These are phyloP conservation scores for Boletus pseudo-olivaceus DNA, from an alignment of 768 basidiomycete species.

Conservation along the genomic window DNA sequence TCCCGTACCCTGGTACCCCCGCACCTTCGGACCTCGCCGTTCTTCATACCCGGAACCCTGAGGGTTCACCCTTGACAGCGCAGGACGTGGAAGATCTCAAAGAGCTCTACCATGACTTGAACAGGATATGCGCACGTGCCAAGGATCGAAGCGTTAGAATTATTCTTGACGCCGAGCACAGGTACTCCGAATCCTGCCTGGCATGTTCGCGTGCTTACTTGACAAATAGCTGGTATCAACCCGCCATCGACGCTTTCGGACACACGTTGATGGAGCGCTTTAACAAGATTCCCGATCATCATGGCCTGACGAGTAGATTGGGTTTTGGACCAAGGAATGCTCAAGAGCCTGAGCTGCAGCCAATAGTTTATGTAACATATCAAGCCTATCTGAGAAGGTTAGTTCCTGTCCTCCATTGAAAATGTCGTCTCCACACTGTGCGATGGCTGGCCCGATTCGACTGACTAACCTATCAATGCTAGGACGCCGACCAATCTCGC, in stretches of 20 bases:
- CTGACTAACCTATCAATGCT: background rate
- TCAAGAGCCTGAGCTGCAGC: constrained; percentile 41
- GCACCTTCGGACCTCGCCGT: constrained; percentile 55
- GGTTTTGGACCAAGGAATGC: background rate
- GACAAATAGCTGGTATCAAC: constrained; percentile 53
- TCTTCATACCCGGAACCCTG: constrained; percentile 29
- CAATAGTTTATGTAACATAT: constrained; percentile 80
- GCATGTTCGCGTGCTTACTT: constrained; percentile 3
- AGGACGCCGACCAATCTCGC: constrained; percentile 70
- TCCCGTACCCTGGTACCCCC: constrained; percentile 71
- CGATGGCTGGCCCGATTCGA: background rate
- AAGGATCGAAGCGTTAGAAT: constrained; percentile 61
- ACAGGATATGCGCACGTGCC: constrained; percentile 62
- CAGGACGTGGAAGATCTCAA: constrained; percentile 60
- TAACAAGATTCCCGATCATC: constrained; percentile 45
- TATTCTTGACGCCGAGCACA: constrained; percentile 85
- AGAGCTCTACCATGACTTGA: constrained; percentile 59
- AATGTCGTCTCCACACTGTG: background rate
- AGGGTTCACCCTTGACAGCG: constrained; percentile 36
- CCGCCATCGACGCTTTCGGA: constrained; percentile 80
- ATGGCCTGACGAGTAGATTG: background rate
- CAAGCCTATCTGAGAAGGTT: constrained; percentile 85
- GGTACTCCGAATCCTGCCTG: constrained; percentile 30
- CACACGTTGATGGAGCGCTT: constrained; percentile 73
- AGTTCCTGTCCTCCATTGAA: constrained; percentile 8